Conservation (phyloP, 352 stramenopile genomes). For the Pythium inflatum region DNA sequence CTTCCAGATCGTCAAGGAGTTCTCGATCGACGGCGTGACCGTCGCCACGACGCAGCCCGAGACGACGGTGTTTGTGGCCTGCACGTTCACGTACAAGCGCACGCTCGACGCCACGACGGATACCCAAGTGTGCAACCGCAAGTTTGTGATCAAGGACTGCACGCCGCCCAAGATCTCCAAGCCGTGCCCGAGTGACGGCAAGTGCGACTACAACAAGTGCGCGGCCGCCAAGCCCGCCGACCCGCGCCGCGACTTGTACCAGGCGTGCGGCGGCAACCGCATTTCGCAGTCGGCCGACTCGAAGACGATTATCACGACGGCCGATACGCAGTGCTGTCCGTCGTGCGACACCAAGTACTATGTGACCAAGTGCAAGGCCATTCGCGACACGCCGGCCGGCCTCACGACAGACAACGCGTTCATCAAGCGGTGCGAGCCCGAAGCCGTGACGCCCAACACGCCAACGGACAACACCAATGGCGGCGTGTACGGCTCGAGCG, state of each 20-base stretch:
- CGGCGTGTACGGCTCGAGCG: conserved; percentile 25
- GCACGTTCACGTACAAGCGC: conserved; percentile 57
- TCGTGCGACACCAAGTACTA: conserved; percentile 39
- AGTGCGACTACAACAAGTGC: conserved; percentile 26
- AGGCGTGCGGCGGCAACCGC: conserved; percentile 18
- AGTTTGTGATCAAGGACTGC: conserved; percentile 66
- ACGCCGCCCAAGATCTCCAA: conserved; percentile 54
- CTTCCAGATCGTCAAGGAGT: conserved; percentile 57
- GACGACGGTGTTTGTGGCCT: conserved; percentile 53
- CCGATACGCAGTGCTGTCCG: conserved; percentile 50
- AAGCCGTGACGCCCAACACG: background rate
- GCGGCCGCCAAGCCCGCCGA: background rate
- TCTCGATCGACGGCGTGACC: conserved; percentile 40
- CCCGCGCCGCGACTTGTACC: conserved; percentile 8
- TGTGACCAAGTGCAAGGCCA: conserved; percentile 35
- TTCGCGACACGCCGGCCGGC: conserved; percentile 45
- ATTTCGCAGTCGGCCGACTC: conserved; percentile 25
- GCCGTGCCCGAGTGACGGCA: conserved; percentile 37
- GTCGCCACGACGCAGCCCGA: conserved; percentile 48
- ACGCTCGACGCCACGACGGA: conserved; percentile 25
- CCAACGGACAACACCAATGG: background rate
- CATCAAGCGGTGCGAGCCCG: conserved; percentile 60
- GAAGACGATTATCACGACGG: conserved; percentile 31
- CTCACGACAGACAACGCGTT: conserved; percentile 30
- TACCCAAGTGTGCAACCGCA: conserved; percentile 43